Conservation (phyloP, 106 monocot species). For the Dendrobium catenatum region DNA sequence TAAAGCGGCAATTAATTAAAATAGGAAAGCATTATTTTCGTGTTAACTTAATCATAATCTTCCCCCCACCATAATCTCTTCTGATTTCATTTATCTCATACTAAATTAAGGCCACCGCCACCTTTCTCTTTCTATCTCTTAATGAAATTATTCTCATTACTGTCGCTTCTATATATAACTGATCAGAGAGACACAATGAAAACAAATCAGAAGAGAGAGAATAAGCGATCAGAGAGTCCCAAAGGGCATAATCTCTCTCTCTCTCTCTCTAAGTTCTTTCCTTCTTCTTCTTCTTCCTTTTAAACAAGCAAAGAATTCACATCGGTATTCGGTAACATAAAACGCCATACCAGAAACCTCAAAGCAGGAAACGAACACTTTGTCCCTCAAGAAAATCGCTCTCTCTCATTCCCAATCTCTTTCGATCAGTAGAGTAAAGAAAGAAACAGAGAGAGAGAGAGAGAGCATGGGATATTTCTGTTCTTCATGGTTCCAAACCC, state of each 20-base stretch:
- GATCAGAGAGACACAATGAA: background rate
- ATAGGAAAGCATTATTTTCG: background rate
- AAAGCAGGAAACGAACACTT: background rate
- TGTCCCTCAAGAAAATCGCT: background rate
- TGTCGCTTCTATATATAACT: no score
- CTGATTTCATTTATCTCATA: background rate
- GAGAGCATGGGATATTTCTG: background rate
- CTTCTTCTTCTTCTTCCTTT: background rate
- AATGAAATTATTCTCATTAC: background rate
- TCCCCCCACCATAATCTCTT: background rate
- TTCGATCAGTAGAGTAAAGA: background rate
- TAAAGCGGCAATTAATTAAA: background rate
- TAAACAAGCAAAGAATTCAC: background rate
- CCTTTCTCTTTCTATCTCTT: background rate
- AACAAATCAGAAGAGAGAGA: background rate
- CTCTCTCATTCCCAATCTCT: constrained; percentile 3
- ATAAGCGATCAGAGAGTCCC: no score
- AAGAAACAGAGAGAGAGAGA: background rate
- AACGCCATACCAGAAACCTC: background rate
- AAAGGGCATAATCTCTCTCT: background rate
- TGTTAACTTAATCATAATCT: background rate
- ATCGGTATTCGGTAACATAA: background rate
- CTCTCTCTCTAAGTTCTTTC: background rate
- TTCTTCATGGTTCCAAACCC: background rate
- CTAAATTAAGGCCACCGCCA: background rate